phyloP scores from a whole-genome alignment of 345 rosid species.

The Salix purpurea region DNA sequence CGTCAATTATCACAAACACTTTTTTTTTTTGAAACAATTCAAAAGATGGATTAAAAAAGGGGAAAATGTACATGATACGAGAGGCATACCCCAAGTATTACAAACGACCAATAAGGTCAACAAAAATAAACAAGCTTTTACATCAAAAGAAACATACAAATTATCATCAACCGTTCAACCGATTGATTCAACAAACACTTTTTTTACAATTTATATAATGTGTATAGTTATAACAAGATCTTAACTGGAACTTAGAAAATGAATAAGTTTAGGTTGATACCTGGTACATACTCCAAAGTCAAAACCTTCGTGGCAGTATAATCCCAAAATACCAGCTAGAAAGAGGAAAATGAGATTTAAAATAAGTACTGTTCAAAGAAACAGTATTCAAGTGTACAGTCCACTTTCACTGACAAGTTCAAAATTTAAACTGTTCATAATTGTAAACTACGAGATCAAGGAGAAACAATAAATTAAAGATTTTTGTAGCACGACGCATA shows the following conservation, averaged over 20 bases:
- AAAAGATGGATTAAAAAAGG: no score
- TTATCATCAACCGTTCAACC: no score
- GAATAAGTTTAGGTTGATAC: conserved; percentile 38
- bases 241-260: conserved; percentile 6
- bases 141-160: no score
- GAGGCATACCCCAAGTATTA: no score
- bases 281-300: conserved; percentile 98
- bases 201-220: conserved; percentile 1
- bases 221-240: not conserved
- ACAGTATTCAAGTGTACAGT: not conserved
- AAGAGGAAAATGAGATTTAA: conserved; percentile 6
- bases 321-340: conserved; percentile 88
- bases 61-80: no score
- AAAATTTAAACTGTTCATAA: not conserved
- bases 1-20: not conserved
- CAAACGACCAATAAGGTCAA: no score
- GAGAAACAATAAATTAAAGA: not conserved
- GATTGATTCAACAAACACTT: not conserved
- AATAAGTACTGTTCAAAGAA: not conserved
- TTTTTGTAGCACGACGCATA: conserved; percentile 40
- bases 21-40: not conserved
- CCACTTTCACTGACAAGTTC: not conserved
- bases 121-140: no score
- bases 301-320: conserved; percentile 84
- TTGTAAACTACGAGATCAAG: not conserved